Evolutionary conservation across 2,329 filamentous ascomycete species (phyloP).

Genomic region (Diaporthe batatas): DNA sequence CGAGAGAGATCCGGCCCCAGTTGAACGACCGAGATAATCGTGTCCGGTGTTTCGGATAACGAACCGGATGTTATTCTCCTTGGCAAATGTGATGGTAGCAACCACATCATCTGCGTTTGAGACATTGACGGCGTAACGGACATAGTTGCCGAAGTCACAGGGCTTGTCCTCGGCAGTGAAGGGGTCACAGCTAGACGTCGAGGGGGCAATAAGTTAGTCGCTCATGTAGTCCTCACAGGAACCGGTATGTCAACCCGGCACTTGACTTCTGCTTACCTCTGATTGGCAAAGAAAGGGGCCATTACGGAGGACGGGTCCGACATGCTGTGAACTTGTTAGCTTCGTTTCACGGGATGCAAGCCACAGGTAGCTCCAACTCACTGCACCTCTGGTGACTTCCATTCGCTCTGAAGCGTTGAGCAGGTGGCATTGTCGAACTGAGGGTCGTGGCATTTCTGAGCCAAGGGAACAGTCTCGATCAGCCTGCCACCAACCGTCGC

Average conservation of each 20-base stretch:
- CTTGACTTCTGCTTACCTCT: conserved; percentile 18
- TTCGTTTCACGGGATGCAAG: neutral
- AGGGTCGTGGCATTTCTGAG: conserved; percentile 24
- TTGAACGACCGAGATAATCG: conserved; percentile 60
- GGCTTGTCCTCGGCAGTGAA: conserved; percentile 46
- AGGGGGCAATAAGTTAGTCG: neutral
- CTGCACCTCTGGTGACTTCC: conserved; percentile 17
- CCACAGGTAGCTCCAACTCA: neutral
- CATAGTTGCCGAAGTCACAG: conserved; percentile 49
- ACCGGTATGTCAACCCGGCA: neutral
- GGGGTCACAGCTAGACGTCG: conserved; percentile 37
- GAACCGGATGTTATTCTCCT: conserved; percentile 53
- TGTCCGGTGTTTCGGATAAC: conserved; percentile 61
- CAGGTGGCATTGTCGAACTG: conserved; percentile 36
- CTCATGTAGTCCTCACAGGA: neutral
- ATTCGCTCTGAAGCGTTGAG: conserved; percentile 22
- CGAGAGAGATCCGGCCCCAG: conserved; percentile 58
- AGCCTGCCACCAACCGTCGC: conserved; percentile 32
- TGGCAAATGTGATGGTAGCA: conserved; percentile 24
- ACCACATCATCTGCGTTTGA: conserved; percentile 34
- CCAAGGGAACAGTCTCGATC: conserved; percentile 33
- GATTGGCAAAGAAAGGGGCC: conserved; percentile 49
- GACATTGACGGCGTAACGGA: conserved; percentile 33
- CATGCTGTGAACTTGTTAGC: conserved; percentile 29
- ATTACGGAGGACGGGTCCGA: conserved; percentile 46